phyloP scores from a whole-genome alignment of 176 grass and related monocot genomes.

The Dendrocalamus sinicus region DNA sequence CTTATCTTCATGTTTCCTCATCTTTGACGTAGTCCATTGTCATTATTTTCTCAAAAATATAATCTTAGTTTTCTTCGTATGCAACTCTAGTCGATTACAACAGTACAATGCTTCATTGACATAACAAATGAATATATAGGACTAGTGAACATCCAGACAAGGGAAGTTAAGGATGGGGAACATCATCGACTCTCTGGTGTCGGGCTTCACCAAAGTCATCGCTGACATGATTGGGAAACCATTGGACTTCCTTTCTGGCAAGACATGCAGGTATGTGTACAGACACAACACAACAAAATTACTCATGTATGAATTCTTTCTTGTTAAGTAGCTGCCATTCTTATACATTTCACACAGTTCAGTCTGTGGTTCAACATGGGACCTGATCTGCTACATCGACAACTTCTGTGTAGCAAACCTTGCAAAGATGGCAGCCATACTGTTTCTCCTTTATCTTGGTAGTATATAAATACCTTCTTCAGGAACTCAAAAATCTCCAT shows the following conservation, averaged over 20 bases:
- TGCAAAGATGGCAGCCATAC: constrained; percentile 47
- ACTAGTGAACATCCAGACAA: background rate
- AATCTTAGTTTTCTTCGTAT: too few species aligned
- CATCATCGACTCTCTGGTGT: constrained; percentile 47
- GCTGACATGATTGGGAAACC: constrained; percentile 53
- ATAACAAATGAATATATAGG: background rate
- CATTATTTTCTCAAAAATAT: too few species aligned
- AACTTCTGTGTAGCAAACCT: constrained; percentile 67
- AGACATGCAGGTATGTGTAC: constrained; percentile 54
- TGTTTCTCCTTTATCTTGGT: constrained; percentile 65
- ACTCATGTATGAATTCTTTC: background rate
- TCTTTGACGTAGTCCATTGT: too few species aligned
- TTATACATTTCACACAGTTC: constrained; percentile 38
- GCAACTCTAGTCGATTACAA: background rate
- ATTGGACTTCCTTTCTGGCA: constrained; percentile 67
- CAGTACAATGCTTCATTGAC: background rate
- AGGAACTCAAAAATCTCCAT: background rate
- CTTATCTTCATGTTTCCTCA: too few species aligned
- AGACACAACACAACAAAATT: too few species aligned
- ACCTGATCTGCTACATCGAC: constrained; percentile 69
- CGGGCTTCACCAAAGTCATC: constrained; percentile 51
- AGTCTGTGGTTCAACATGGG: constrained; percentile 58
- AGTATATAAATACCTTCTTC: background rate
- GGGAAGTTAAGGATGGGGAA: constrained; percentile 42
- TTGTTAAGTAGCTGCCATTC: background rate